Percentiles rank a stretch among this genome's conserved stretches.
Conservation (phyloP, 2,329 filamentous ascomycete genomes). For the Grosmannia clavigera region DNA sequence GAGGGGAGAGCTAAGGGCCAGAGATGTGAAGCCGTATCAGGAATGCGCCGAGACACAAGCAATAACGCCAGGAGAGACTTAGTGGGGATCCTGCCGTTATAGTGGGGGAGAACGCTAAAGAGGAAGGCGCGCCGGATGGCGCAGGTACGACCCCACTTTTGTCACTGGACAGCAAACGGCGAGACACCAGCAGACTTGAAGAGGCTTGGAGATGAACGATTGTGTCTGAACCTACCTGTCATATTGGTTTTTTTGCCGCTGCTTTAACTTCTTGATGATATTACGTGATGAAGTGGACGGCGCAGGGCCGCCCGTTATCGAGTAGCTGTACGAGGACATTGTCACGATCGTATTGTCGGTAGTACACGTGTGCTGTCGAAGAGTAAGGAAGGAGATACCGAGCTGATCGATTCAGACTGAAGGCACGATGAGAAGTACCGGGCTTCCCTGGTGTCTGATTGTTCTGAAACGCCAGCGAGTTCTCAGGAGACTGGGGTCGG, state of each 20-base stretch:
- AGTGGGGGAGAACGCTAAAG: neutral
- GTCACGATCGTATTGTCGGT: neutral
- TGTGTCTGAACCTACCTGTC: neutral
- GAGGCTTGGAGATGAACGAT: neutral
- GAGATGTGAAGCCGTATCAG: neutral
- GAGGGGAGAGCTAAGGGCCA: neutral
- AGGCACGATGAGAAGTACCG: neutral
- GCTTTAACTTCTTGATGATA: conserved; percentile 15
- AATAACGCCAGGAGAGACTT: neutral
- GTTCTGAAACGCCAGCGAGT: neutral
- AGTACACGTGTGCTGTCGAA: neutral
- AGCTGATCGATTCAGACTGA: neutral
- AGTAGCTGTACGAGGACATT: conserved; percentile 20
- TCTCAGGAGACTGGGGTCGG: neutral
- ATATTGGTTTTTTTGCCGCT: conserved; percentile 10
- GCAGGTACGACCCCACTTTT: neutral
- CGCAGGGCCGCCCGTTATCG: conserved; percentile 23
- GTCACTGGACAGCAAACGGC: neutral
- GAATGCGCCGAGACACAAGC: neutral
- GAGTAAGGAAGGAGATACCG: neutral
- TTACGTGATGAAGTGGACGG: conserved; percentile 20
- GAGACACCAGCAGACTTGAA: neutral
- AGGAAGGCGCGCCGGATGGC: neutral
- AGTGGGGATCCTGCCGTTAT: neutral
- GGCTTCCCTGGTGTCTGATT: neutral